These are phyloP conservation scores for Gamsiella multidivaricata DNA, from an alignment of 192 early-diverging fungal species.

Conservation along the genomic window DNA sequence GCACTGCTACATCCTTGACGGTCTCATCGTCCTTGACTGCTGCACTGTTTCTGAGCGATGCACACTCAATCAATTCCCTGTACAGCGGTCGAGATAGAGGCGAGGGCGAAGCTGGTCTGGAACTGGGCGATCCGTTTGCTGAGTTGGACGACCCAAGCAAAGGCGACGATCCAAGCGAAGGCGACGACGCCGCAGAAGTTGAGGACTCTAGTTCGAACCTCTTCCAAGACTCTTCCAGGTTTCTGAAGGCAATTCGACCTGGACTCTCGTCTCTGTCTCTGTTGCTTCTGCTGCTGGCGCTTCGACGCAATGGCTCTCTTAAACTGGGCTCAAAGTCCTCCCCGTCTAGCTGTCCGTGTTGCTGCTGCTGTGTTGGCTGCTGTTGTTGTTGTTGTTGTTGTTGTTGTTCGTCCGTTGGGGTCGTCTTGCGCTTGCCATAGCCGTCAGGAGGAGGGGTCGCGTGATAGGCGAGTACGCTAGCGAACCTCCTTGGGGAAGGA, in stretches of 20 bases:
- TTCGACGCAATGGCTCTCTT: no score
- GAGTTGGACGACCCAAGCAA: not conserved
- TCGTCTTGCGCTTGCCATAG: not conserved
- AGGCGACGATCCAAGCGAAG: not conserved
- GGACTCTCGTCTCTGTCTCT: constrained; percentile 29
- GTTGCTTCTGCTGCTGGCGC: not conserved
- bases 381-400: constrained; percentile 8
- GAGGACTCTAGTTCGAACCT: constrained; percentile 31
- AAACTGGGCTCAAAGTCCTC: not conserved
- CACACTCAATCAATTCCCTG: constrained; percentile 41
- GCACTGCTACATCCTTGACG: no score
- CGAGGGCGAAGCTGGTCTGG: constrained; percentile 13
- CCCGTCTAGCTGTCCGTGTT: not conserved
- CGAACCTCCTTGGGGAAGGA: constrained; percentile 40
- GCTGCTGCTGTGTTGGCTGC: not conserved
- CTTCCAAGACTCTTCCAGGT: constrained; percentile 38
- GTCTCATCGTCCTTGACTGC: not conserved
- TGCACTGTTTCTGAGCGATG: constrained; percentile 1
- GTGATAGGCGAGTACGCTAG: constrained; percentile 45
- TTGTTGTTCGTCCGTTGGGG: not conserved
- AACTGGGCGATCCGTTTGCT: not conserved
- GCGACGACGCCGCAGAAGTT: not conserved
- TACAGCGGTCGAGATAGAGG: constrained; percentile 26
- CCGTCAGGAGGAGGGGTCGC: constrained; percentile 14
- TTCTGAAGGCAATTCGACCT: constrained; percentile 26